Evolutionary conservation across 768 basidiomycete genomes (phyloP).

Genomic region (Cystofilobasidium capitatum): DNA sequence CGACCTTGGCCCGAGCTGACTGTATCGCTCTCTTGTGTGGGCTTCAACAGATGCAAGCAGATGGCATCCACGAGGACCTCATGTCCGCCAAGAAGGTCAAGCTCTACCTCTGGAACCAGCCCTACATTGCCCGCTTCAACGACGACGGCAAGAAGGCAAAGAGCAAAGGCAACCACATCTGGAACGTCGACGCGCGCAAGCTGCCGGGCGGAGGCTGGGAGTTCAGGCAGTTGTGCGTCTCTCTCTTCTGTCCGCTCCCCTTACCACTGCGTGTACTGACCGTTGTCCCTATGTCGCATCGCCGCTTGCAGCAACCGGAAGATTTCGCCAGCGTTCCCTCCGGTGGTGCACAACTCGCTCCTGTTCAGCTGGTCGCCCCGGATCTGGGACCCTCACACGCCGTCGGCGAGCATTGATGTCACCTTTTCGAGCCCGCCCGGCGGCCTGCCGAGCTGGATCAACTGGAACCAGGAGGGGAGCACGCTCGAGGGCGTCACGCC

Average conservation of each 20-base stretch:
- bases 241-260: background rate
- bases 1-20: background rate
- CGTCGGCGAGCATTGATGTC: conserved; percentile 67
- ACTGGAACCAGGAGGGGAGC: conserved; percentile 53
- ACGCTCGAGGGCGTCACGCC: conserved; percentile 64
- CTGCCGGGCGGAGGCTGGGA: conserved; percentile 32
- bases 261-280: background rate
- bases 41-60: conserved; percentile 58
- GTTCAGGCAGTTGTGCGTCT: conserved; percentile 24
- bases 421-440: conserved; percentile 63
- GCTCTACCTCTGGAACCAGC: conserved; percentile 90
- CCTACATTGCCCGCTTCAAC: conserved; percentile 90
- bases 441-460: conserved; percentile 68
- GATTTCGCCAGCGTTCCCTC: conserved; percentile 71
- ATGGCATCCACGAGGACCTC: conserved; percentile 86
- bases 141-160: conserved; percentile 99
- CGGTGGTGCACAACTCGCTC: conserved; percentile 50
- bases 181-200: conserved; percentile 96
- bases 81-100: conserved; percentile 89
- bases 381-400: conserved; percentile 93
- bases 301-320: conserved; percentile 48
- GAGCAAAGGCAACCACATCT: conserved; percentile 97
- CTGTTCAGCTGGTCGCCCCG: conserved; percentile 84
- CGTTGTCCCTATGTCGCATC: conserved; percentile 78
- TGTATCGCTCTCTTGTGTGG: background rate